phyloP scores from a whole-genome alignment of 768 basidiomycete genomes.

The Favolaschia claudopus region DNA sequence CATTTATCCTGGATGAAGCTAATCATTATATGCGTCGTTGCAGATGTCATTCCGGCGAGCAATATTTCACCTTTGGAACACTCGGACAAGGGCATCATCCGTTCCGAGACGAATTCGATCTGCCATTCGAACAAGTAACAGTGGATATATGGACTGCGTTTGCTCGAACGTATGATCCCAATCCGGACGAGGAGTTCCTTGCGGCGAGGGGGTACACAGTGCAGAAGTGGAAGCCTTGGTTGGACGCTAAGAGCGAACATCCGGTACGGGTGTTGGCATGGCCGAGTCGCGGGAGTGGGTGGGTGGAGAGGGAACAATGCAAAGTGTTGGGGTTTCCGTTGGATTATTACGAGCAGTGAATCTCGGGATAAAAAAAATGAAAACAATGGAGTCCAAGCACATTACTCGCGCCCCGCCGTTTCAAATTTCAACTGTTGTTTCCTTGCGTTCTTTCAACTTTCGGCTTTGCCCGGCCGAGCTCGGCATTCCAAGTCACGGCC shows the following conservation, averaged over 20 bases:
- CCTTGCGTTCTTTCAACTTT: no score
- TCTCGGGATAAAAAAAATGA: no score
- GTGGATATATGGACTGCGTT: constrained; percentile 57
- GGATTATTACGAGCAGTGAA: constrained; percentile 21
- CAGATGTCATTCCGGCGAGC: constrained; percentile 42
- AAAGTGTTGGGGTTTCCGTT: constrained; percentile 41
- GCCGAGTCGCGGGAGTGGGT: constrained; percentile 39
- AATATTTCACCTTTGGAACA: constrained; percentile 40
- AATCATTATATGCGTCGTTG: neutral
- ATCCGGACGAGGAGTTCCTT: constrained; percentile 50
- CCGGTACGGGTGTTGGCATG: constrained; percentile 45
- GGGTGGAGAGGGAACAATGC: constrained; percentile 48
- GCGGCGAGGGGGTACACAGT: constrained; percentile 50
- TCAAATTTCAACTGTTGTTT: no score
- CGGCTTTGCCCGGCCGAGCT: no score
- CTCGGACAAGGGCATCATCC: constrained; percentile 48
- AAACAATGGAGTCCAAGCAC: no score
- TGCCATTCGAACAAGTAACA: constrained; percentile 51
- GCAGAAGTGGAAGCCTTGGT: constrained; percentile 41
- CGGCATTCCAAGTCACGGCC: no score
- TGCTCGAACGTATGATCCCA: constrained; percentile 56
- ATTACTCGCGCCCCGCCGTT: no score
- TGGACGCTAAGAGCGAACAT: constrained; percentile 34
- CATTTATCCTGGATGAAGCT: constrained; percentile 39
- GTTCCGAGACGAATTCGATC: constrained; percentile 55